Evolutionary conservation across 805 yeast genomes (phyloP), one percentile per base, ranked within the genome.

Genomic region (Alloascoidea hylecoeti): DNA sequence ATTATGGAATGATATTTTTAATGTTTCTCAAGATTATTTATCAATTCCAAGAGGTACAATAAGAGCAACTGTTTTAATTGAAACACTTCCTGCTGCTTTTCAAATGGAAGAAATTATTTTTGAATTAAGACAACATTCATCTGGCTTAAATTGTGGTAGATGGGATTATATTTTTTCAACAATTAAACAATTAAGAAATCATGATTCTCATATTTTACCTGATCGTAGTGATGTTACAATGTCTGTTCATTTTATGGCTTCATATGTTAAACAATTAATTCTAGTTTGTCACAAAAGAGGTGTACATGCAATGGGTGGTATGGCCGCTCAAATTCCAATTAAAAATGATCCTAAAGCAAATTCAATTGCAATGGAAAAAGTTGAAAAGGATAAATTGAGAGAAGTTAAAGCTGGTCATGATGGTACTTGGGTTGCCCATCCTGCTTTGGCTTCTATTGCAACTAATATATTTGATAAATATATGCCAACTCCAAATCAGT

Each of bases 381-480:
- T 76, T 40, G 68, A 72, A 48, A 69, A 64, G 52, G 84, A 76
- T 60, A 76, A 76, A 64, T 64, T 72, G 50, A 65, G 83, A 41
- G 84, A 76, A 58, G 84, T 66, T 34, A 49, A 57, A 36, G 75
- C 78, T 33, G 84, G 84, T 35, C 79, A 78, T 56, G 84, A 77
- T 56, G 80, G 83, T 23, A 75, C 82, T 49, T 76, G 84, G 84
- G 79, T 76, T 46, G 84, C 84, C 34, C 84, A 76, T 57, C 84
- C 84, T 15, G 79, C 75, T 23, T 67, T 76, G 52, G 84, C 78
- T 17, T 65, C 68, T 16, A 70, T 75, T 47, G 82, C 78, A 19
- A 62, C 72, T 48, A 70, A 72, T 57, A 81, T 77, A 32, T 77
- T 77, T 66, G 75, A 78, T 61, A 72, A 76, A 63, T 68, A 72